Percentiles rank a stretch among this genome's conserved stretches.
phyloP scores from a whole-genome alignment of 208 protist species.

The Tritrichomonas musculus region DNA sequence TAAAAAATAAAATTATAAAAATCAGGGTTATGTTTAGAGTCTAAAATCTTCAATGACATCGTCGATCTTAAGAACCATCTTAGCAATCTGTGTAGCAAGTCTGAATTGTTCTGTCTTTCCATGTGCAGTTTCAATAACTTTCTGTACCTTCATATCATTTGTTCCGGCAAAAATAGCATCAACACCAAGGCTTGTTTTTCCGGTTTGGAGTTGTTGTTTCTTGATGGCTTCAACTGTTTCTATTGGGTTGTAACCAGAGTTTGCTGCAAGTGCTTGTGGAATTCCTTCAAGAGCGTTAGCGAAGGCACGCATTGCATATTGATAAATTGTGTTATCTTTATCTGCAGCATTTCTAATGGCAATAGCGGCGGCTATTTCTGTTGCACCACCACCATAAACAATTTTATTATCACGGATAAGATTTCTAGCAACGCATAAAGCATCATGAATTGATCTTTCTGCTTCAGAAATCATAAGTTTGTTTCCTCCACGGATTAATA shows the following conservation, averaged over 20 bases:
- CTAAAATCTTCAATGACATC: constrained; percentile 74
- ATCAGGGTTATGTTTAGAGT: no score
- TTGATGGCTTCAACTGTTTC: constrained; percentile 87
- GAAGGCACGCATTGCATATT: constrained; percentile 98
- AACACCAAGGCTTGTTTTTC: constrained; percentile 88
- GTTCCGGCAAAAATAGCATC: constrained; percentile 86
- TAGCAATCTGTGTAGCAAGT: constrained; percentile 97
- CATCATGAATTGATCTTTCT: constrained; percentile 98
- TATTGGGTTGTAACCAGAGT: constrained; percentile 90
- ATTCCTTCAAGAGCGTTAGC: constrained; percentile 96
- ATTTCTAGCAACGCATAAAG: constrained; percentile 98
- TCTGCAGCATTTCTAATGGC: constrained; percentile 48
- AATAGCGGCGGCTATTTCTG: constrained; percentile 91
- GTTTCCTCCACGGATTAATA: constrained; percentile 98
- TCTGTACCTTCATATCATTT: constrained; percentile 55
- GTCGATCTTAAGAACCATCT: constrained; percentile 99
- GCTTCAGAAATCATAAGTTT: constrained; percentile 99
- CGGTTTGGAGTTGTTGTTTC: constrained; percentile 75
- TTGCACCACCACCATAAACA: constrained; percentile 98
- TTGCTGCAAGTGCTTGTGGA: constrained; percentile 96
- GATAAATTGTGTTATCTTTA: constrained; percentile 66
- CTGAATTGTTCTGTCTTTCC: constrained; percentile 97
- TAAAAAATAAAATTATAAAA: no score
- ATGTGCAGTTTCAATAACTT: constrained; percentile 84
- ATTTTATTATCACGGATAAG: constrained; percentile 96